Evolutionary conservation across 768 basidiomycete genomes (phyloP).

Genomic region (Podaxis rugospora): DNA sequence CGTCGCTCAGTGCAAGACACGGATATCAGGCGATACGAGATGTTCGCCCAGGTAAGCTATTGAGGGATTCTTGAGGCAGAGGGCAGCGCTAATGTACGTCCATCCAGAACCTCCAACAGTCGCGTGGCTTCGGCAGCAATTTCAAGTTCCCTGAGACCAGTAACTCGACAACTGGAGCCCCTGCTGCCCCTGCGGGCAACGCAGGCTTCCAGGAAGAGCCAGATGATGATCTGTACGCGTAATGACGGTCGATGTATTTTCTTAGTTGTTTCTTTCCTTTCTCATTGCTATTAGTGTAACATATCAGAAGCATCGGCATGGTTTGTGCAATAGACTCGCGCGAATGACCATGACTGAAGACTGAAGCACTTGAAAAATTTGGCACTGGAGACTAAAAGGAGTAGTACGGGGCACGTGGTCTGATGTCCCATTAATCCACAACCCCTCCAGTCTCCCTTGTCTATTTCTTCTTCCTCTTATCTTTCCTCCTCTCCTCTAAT

Average conservation of each 20-base stretch:
- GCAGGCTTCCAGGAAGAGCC: conserved; percentile 82
- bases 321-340: not conserved
- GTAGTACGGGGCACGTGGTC: not conserved
- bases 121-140: conserved; percentile 86
- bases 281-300: conserved; percentile 6
- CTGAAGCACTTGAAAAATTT: not conserved
- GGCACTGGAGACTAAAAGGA: not conserved
- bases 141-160: conserved; percentile 97
- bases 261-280: not conserved
- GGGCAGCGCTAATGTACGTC: conserved; percentile 9
- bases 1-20: conserved; percentile 95
- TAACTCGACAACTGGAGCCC: conserved; percentile 33
- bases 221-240: conserved; percentile 93
- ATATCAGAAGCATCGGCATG: conserved; percentile 8
- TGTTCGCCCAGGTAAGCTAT: conserved; percentile 80
- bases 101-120: conserved; percentile 81
- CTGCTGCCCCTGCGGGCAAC: conserved; percentile 50
- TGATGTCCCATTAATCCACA: not conserved
- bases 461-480: not conserved
- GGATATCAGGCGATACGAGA: conserved; percentile 97
- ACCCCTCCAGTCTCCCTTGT: not conserved
- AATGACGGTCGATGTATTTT: conserved; percentile 11
- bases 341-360: not conserved
- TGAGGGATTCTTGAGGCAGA: not conserved
- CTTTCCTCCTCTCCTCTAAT: not conserved